These are phyloP conservation scores for Fomitopsis pulvina DNA, from an alignment of 768 basidiomycete genomes.

Conservation along the genomic window DNA sequence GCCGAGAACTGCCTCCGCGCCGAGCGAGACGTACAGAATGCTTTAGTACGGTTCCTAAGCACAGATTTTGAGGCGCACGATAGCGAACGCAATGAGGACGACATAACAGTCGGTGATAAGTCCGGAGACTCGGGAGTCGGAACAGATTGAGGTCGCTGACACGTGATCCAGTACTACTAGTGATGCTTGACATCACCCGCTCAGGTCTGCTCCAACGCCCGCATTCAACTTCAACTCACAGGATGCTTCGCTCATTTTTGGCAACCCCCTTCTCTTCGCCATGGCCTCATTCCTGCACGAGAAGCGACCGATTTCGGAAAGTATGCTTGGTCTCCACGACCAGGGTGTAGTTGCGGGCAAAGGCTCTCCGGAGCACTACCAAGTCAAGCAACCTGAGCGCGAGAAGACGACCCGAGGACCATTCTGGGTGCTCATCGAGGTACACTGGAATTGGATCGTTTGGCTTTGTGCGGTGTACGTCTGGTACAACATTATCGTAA, in stretches of 20 bases:
- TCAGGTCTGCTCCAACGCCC: not conserved
- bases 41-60: not conserved
- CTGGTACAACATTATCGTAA: not conserved
- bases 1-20: slow-evolving; percentile 12
- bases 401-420: not conserved
- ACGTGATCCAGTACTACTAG: no score
- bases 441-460: not conserved
- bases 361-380: not conserved
- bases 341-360: not conserved
- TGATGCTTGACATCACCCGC: not conserved
- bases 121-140: no score
- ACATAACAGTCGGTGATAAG: no score
- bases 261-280: not conserved
- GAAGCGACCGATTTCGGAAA: not conserved
- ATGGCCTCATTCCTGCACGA: not conserved
- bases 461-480: not conserved
- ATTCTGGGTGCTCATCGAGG: not conserved
- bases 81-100: not conserved
- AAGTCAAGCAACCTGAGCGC: not conserved
- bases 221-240: not conserved
- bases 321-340: not conserved
- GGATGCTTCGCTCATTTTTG: not conserved
- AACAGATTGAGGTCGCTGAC: no score
- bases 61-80: not conserved
- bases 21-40: not conserved